Conservation (phyloP, 768 basidiomycete genomes). For the Filobasidium wieringae region DNA sequence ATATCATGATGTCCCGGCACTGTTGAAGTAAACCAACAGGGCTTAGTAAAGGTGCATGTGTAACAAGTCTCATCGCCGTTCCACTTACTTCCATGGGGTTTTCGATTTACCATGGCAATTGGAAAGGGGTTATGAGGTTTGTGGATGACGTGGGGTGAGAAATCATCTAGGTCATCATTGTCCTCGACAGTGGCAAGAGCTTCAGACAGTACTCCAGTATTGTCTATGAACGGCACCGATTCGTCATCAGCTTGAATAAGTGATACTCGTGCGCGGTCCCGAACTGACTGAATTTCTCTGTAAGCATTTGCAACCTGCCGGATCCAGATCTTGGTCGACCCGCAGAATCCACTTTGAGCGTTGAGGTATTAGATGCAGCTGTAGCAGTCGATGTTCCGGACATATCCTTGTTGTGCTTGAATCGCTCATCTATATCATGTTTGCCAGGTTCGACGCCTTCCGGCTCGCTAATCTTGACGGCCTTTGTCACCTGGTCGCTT, state of each 20-base stretch:
- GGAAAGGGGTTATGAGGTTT: constrained; percentile 50
- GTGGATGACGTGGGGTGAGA: constrained; percentile 54
- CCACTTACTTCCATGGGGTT: constrained; percentile 47
- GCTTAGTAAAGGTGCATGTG: neutral
- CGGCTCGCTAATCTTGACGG: constrained; percentile 10
- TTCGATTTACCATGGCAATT: constrained; percentile 56
- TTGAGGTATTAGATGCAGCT: neutral
- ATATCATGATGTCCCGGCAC: constrained; percentile 45
- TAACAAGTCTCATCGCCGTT: neutral
- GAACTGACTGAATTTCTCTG: constrained; percentile 39
- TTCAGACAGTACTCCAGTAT: constrained; percentile 40
- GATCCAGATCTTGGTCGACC: constrained; percentile 20
- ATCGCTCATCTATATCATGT: neutral
- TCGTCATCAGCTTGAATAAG: neutral
- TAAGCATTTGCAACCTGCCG: constrained; percentile 32
- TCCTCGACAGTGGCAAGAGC: constrained; percentile 42
- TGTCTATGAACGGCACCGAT: constrained; percentile 1
- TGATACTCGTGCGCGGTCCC: neutral
- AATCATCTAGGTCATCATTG: constrained; percentile 44
- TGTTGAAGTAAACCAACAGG: constrained; percentile 9
- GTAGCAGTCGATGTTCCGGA: neutral
- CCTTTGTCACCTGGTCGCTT: neutral
- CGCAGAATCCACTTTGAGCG: neutral
- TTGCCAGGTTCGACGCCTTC: neutral
- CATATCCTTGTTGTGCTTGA: neutral